phyloP scores from a whole-genome alignment of 768 basidiomycete species.

The Russula sp. region DNA sequence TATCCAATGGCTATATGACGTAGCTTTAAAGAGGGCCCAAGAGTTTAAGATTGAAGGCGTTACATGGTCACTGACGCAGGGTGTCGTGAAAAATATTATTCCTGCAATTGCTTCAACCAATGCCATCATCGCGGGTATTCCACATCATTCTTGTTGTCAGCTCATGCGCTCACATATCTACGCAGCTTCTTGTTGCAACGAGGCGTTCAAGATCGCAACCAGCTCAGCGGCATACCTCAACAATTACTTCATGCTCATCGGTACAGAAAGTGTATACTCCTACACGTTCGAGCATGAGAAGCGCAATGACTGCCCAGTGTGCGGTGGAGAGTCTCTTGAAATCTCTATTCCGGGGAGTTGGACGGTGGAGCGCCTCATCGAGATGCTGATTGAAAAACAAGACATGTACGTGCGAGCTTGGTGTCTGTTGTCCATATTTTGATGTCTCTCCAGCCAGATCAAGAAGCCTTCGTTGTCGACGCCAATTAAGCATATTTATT shows the following conservation, averaged over 20 bases:
- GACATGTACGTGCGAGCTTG: slow-evolving; percentile 65
- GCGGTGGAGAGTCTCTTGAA: slow-evolving; percentile 85
- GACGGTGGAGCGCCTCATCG: slow-evolving; percentile 86
- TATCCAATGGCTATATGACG: slow-evolving; percentile 86
- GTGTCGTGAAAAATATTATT: slow-evolving; percentile 99
- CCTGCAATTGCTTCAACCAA: slow-evolving; percentile 99
- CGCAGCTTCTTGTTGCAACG: slow-evolving; percentile 93
- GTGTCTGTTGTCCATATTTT: background rate
- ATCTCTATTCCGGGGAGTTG: slow-evolving; percentile 64
- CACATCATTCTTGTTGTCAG: background rate
- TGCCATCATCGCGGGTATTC: slow-evolving; percentile 89
- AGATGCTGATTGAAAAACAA: slow-evolving; percentile 80
- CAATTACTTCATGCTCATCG: slow-evolving; percentile 98
- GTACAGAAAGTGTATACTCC: slow-evolving; percentile 94
- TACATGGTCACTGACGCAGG: slow-evolving; percentile 96
- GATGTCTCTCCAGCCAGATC: slow-evolving; percentile 67
- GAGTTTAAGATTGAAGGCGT: slow-evolving; percentile 98
- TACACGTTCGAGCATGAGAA: slow-evolving; percentile 96
- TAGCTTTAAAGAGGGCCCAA: slow-evolving; percentile 77
- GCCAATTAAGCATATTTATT: slow-evolving; percentile 74
- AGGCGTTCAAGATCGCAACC: slow-evolving; percentile 98
- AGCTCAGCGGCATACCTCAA: slow-evolving; percentile 91
- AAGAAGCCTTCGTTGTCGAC: slow-evolving; percentile 92
- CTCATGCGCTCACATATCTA: slow-evolving; percentile 5
- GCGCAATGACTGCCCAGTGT: slow-evolving; percentile 92